These are phyloP conservation scores for Skeletonema tropicum DNA, from an alignment of 108 stramenopile genomes.

Conservation along the genomic window DNA sequence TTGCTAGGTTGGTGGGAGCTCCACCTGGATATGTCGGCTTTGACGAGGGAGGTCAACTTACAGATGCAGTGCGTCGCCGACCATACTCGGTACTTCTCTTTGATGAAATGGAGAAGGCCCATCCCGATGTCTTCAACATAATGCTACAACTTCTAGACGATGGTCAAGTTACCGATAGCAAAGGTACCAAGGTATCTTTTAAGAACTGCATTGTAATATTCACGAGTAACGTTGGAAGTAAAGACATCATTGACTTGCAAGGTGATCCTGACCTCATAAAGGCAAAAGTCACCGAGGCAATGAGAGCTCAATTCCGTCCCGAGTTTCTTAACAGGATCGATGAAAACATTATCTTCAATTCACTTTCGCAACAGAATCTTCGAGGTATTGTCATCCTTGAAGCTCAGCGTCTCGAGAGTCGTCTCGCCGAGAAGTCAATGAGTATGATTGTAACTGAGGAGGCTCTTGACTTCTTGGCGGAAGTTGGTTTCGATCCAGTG, in stretches of 20 bases:
- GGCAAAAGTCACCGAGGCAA: slow-evolving; percentile 69
- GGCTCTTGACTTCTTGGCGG: slow-evolving; percentile 78
- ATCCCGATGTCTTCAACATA: slow-evolving; percentile 97
- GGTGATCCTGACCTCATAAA: slow-evolving; percentile 60
- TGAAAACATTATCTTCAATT: slow-evolving; percentile 96
- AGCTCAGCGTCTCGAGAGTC: slow-evolving; percentile 66
- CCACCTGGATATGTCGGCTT: slow-evolving; percentile 93
- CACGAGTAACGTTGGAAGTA: slow-evolving; percentile 95
- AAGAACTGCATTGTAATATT: slow-evolving; percentile 95
- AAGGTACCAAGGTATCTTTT: slow-evolving; percentile 97
- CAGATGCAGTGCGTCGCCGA: slow-evolving; percentile 95
- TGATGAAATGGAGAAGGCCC: slow-evolving; percentile 99
- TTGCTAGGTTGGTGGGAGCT: slow-evolving; percentile 92
- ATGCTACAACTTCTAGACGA: slow-evolving; percentile 98
- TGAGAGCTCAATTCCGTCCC: slow-evolving; percentile 90
- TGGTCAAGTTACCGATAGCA: slow-evolving; percentile 96
- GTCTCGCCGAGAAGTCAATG: slow-evolving; percentile 76
- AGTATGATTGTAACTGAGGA: slow-evolving; percentile 67
- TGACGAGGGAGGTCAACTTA: slow-evolving; percentile 98
- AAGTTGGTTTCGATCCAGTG: slow-evolving; percentile 92
- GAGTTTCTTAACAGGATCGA: slow-evolving; percentile 99
- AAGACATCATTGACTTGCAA: slow-evolving; percentile 83
- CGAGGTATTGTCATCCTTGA: slow-evolving; percentile 90
- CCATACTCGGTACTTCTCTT: slow-evolving; percentile 97
- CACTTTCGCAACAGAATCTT: slow-evolving; percentile 84